Evolutionary conservation across 352 stramenopile genomes (phyloP), one percentile per base, ranked within the genome.

Genomic region (Pythium sukuiense): DNA sequence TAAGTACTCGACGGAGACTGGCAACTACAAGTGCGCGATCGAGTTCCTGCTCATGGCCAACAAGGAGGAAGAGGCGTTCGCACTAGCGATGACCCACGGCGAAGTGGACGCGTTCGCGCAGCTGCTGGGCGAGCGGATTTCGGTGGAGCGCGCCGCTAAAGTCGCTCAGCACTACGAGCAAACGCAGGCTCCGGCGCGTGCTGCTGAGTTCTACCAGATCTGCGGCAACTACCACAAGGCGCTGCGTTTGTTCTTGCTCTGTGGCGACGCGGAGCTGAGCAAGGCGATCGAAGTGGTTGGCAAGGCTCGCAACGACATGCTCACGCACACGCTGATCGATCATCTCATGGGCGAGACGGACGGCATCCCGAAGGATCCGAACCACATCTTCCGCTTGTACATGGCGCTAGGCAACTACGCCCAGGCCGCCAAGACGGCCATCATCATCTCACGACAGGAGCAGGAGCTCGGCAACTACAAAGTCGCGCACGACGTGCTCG

Each of bases 381-480:
- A 97, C 66, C 95, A 98, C 66, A 98, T 98, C 58, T 98, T 98
- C 61, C 84, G 92, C 0, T 70, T 98, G 16, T 98, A 98, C 77
- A 86, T 98, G 81, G 90, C 91, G 24, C 81, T 98, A n/a, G 92
- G 89, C 18, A 97, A 98, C 73, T 98, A 96, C 74, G 72, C 88
- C 0, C 88, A 98, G 66, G 94, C 94, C 0, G 89, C 92, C 16
- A 97, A 97, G 69, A 98, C 94, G 6, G 94, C 94, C 12, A 84
- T 98, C 57, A 97, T 98, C 71, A 98, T 98, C 61, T 87, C 95
- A 27, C 78, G 88, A 30, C 90, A 98, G 62, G 92, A 98, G 72
- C 90, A 97, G 63, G 90, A 97, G 60, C 80, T 97, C 2, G 92
- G 93, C 27, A 97, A 98, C 74, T 98, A 98, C 77, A 93, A 93